Evolutionary conservation across 164 flowering plant genomes (phyloP).

Genomic region (Litsea cubeba): DNA sequence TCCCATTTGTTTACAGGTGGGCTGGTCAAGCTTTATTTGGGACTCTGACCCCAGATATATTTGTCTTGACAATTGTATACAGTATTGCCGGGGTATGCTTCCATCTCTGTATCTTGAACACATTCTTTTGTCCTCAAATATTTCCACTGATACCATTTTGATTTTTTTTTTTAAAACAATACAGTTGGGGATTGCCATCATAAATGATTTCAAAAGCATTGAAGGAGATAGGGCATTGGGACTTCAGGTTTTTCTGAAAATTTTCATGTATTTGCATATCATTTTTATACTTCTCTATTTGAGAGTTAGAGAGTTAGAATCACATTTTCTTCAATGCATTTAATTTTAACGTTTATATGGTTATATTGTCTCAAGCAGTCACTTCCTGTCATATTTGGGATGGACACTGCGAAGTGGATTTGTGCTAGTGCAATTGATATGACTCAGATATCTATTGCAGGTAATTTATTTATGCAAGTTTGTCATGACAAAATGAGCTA

Average conservation of each 20-base stretch:
- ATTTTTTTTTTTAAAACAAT: conserved; percentile 10
- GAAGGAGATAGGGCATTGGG: conserved; percentile 92
- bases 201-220: conserved; percentile 92
- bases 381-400: conserved; percentile 88
- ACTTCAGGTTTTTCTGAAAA: conserved; percentile 54
- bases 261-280: background rate
- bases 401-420: conserved; percentile 95
- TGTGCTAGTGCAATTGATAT: conserved; percentile 90
- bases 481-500: too few relatives aligned
- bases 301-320: background rate
- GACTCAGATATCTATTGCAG: conserved; percentile 78
- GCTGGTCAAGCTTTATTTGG: conserved; percentile 98
- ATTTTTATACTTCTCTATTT: background rate
- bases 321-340: background rate
- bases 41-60: conserved; percentile 72
- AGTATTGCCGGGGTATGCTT: conserved; percentile 89
- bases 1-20: conserved; percentile 51
- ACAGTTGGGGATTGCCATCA: conserved; percentile 89
- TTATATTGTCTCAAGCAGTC: conserved; percentile 42
- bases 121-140: background rate
- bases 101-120: background rate
- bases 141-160: background rate
- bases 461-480: conserved; percentile 24
- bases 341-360: background rate
- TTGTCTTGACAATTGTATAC: conserved; percentile 82